Evolutionary conservation across 179 eudicot species (phyloP).

Genomic region (Amaranthus tricolor): DNA sequence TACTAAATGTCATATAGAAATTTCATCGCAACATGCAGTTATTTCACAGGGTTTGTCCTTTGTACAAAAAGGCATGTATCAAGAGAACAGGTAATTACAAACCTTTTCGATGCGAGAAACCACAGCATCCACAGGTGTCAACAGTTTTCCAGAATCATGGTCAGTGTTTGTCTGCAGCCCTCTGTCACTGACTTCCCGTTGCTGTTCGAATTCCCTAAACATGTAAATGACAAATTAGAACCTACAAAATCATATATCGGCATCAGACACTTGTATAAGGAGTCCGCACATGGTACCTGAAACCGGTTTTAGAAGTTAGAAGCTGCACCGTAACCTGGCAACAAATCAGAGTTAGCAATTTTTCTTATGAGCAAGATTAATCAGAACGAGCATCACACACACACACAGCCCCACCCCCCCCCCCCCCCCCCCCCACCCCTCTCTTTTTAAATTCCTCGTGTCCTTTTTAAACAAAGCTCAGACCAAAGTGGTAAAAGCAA

Average conservation of each 20-base stretch:
- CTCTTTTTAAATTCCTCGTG: not conserved
- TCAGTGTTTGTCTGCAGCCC: slow-evolving; percentile 59
- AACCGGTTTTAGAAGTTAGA: slow-evolving; percentile 90
- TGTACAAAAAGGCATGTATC: not conserved
- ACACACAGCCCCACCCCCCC: too few relatives aligned
- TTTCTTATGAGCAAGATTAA: not conserved
- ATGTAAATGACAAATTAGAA: slow-evolving; percentile 18
- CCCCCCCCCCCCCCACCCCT: too few relatives aligned
- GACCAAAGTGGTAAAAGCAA: not conserved
- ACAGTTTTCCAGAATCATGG: slow-evolving; percentile 35
- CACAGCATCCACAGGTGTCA: slow-evolving; percentile 35
- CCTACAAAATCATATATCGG: not conserved
- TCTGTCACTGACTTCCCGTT: slow-evolving; percentile 73
- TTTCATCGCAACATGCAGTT: not conserved
- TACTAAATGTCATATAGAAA: not conserved
- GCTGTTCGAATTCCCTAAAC: slow-evolving; percentile 95
- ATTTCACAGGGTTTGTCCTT: not conserved
- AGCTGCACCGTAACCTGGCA: slow-evolving; percentile 94
- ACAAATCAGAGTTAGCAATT: slow-evolving; percentile 19
- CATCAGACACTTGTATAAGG: not conserved
- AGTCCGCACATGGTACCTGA: slow-evolving; percentile 54
- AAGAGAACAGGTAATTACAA: slow-evolving; percentile 11
- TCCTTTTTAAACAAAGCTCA: not conserved
- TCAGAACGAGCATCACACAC: too few relatives aligned
- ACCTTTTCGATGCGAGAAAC: slow-evolving; percentile 63